Base-by-base conservation (phyloP, 768 basidiomycete species). In the Lyophyllum shimeji region DNA sequence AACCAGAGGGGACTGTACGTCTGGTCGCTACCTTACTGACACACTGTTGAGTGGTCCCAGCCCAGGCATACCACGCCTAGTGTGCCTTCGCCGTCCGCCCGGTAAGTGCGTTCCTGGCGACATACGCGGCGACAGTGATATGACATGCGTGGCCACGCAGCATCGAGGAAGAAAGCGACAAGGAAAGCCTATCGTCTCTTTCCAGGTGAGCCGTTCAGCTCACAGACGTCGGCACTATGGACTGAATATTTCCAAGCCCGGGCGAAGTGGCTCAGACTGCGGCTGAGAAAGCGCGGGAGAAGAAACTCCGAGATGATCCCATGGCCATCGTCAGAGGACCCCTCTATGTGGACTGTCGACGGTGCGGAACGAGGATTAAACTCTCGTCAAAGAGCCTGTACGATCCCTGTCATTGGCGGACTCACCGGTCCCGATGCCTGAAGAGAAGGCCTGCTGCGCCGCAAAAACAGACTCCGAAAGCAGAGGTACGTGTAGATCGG, bases 341-440 rank as follows among this genome's bases (percentile, higher is more conserved):
- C 5, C 72, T 76, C 24, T 74, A 74, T 50, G 82, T 85, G 49
- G 72, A 74, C 52, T 88, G 86, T 71, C 73, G 71, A 58, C 76
- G 76, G 50, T 89, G 87, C 67, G 73, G 76, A 34, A 69, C 63
- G 25, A 70, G 72, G 13, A 87, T 89, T 69, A 86, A 86, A 66
- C 80, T 89, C 24, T 88, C 86, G 15, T 68, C 75, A 29, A 89
- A 88, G 70, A 86, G 84, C 67, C 74, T 75, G 20, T 89, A 79
- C 61, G 87, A 89, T 62, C 76, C 78, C 27, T 81, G 80, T 62
- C 87, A 89, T 67, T 89, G 87, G 87, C 66, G 71, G 44, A 84
- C 80, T 60, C 87, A 89, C 63, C 76, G 82, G 29, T 74, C 74
- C 39, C 76, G 86, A 27, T 89, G 87, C 66, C 65, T 82, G 52